Evolutionary conservation across 805 yeast genomes (phyloP), one percentile per base, ranked within the genome.

Genomic region (Myxozyma udenii): DNA sequence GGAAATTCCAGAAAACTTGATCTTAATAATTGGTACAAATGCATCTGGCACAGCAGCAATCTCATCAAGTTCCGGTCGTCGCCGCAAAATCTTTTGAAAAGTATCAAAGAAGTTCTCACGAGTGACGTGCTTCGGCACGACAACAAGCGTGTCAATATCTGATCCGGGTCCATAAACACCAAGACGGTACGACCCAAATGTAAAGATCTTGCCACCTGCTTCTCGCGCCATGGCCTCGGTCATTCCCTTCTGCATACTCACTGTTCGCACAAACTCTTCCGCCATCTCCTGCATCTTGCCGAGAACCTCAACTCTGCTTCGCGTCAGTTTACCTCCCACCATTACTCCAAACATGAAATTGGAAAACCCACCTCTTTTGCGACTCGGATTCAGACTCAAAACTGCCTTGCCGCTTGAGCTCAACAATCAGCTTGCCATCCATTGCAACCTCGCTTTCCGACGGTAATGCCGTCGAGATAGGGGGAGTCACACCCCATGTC

Each of bases 81-180:
- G 72, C 60, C 87, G 76, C 51, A 93, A 68, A 12, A 93, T 68
- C 40, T 77, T 77, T 33, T 76, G 86, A 71, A 93, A 89, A 0
- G 87, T 89, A 1, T 78, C 79, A 66, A 93, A 93, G 66, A 91
- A 93, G 68, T 90, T 93, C 23, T 86, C 93, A 58, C 96, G 78
- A 1, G 86, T 76, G 12, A 93, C 95, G 68, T 93, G 98, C 63
- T 91, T 93, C 1, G 98, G 98, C 16, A 87, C 97, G 24, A 91
- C 97, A n/a, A 93, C 87, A 41, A 93, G 72, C 0, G 98, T 87
- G 74, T 93, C 98, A 55, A 93, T 91, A 83, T 93, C 98, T 0
- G 95, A 85, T 0, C 98, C 98, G 0, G 98, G 98, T 0, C 98
- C 98, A 71, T 90, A 88, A 12, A 93, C 98, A 3, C 98, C 98